A percentile compares a stretch with the other conserved stretches of the same genome.
Conservation (phyloP, 306 rosid species). For the Cercis canadensis region DNA sequence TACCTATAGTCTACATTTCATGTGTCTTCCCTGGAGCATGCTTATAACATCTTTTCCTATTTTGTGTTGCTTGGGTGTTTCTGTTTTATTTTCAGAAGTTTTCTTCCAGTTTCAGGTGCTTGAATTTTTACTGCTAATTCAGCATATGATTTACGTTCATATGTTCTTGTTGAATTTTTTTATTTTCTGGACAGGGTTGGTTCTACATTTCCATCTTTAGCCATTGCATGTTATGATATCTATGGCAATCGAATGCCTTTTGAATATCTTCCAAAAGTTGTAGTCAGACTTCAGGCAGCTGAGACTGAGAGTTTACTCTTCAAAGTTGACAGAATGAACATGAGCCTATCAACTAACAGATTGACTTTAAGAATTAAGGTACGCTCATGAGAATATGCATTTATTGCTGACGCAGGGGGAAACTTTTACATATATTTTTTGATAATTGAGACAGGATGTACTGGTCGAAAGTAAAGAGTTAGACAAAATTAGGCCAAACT, state of each 20-base stretch:
- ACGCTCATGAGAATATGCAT: not conserved
- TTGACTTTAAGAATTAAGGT: slow-evolving; percentile 46
- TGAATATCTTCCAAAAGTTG: slow-evolving; percentile 34
- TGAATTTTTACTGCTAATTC: not conserved
- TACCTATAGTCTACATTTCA: not conserved
- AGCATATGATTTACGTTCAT: not conserved
- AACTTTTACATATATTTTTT: not conserved
- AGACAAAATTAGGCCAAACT: slow-evolving; percentile 50
- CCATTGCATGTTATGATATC: slow-evolving; percentile 42
- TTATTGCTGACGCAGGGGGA: not conserved
- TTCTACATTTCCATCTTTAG: slow-evolving; percentile 39
- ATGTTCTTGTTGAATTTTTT: slow-evolving; percentile 7
- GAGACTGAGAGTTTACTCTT: slow-evolving; percentile 16
- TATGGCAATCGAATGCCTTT: slow-evolving; percentile 41
- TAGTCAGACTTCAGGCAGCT: slow-evolving; percentile 20
- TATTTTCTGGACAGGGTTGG: slow-evolving; percentile 52
- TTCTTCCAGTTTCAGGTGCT: not conserved
- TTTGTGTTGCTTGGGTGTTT: not conserved
- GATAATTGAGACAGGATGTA: slow-evolving; percentile 38
- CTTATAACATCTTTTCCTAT: not conserved
- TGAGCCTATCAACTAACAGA: slow-evolving; percentile 25
- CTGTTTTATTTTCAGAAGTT: not conserved
- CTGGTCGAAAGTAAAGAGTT: slow-evolving; percentile 44
- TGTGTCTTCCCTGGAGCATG: not conserved
- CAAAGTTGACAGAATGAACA: slow-evolving; percentile 19